Evolutionary conservation across 139 green algal species (phyloP).

Genomic region (Chlorella sp.): DNA sequence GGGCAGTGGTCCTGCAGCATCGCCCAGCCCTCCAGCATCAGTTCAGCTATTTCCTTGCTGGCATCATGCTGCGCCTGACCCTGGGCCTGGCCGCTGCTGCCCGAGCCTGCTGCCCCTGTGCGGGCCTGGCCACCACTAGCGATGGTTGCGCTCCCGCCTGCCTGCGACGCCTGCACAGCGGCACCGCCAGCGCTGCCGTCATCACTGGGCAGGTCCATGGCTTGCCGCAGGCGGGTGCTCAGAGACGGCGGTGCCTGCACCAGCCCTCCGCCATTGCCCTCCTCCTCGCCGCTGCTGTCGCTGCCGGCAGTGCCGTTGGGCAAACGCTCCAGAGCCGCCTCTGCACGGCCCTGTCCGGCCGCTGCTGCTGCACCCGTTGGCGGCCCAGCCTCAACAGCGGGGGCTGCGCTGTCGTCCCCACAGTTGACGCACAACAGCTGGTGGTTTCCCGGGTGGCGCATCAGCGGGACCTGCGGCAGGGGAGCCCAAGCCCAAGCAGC

Average conservation of each 20-base stretch:
- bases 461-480: constrained; percentile 44
- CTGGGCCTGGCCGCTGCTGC: not conserved
- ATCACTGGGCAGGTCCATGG: not conserved
- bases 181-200: not conserved
- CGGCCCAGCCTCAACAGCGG: not conserved
- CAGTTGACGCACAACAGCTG: constrained; percentile 44
- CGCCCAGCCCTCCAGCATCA: constrained; percentile 55
- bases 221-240: not conserved
- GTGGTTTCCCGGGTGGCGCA: constrained; percentile 31
- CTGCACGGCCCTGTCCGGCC: not conserved
- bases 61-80: not conserved
- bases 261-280: not conserved
- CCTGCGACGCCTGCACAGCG: not conserved
- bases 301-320: not conserved
- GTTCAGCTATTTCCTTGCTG: constrained; percentile 41
- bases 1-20: constrained; percentile 50
- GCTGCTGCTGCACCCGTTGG: not conserved
- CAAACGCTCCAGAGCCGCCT: not conserved
- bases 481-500: not conserved
- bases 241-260: not conserved
- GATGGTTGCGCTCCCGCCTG: not conserved
- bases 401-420: not conserved
- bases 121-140: too few species aligned
- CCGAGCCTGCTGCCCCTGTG: too few species aligned
- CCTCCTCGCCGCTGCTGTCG: not conserved